phyloP scores from a whole-genome alignment of 441 rosid genomes.

The Hura crepitans region DNA sequence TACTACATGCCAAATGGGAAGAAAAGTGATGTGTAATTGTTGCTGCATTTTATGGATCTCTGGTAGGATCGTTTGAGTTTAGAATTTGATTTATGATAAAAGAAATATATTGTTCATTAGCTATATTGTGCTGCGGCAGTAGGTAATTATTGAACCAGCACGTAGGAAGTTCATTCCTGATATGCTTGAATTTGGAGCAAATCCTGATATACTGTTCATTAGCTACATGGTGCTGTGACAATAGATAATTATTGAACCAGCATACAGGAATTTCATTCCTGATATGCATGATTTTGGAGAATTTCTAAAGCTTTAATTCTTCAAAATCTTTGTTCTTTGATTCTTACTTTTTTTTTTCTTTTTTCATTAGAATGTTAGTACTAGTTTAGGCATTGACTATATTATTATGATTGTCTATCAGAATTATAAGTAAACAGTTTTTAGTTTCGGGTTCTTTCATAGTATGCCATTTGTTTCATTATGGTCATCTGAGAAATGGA shows the following conservation, averaged over 20 bases:
- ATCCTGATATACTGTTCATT: conserved; percentile 16
- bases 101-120: conserved; percentile 15
- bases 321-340: not conserved
- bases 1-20: conserved; percentile 24
- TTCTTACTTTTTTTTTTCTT: not conserved
- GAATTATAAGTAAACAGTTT: not conserved
- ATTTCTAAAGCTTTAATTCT: conserved; percentile 16
- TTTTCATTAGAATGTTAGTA: not conserved
- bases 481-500: not conserved
- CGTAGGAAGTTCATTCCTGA: conserved; percentile 17
- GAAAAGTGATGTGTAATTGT: conserved; percentile 29
- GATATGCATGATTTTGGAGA: conserved; percentile 19
- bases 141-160: conserved; percentile 15
- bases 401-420: not conserved
- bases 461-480: not conserved
- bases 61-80: conserved; percentile 25
- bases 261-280: conserved; percentile 16
- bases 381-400: conserved; percentile 10
- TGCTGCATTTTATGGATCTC: conserved; percentile 18
- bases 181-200: conserved; percentile 21
- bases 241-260: conserved; percentile 17
- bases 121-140: conserved; percentile 7
- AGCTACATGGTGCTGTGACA: conserved; percentile 4
- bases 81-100: conserved; percentile 23
- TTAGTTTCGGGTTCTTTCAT: not conserved